Base-by-base conservation (phyloP, 2,329 filamentous ascomycete species). In the Aureobasidium sp. region DNA sequence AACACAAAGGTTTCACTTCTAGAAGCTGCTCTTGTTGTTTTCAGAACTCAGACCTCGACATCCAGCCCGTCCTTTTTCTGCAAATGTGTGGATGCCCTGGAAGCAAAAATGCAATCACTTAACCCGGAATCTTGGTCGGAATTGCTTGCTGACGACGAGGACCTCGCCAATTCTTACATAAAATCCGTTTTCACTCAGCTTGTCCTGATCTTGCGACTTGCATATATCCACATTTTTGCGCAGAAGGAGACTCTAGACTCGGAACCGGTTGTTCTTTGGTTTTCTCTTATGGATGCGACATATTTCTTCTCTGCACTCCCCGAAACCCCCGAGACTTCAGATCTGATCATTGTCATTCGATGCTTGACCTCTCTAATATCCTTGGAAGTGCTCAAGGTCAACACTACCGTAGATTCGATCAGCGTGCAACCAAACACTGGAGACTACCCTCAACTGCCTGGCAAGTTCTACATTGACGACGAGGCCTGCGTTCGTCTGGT, bases 341-440 rank as follows among this genome's bases (percentile, higher is more conserved):
- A 63, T 17, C 24, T 46, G 29, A 24, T 47, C n/a, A 39, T 47
- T 20, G 41, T 63, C 15, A 53, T 94, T 15, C 89, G 90, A 69
- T 83, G 86, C 13, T 78, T 95, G 36, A 82, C 86, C 5, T 85
- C 86, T 27, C 80, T 88, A 12, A 82, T 90, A 39, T 93, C 89
- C 0, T 74, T 95, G 41, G 81, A 84, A 8, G 80, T 95, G 8
- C 78, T 96, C 36, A 90, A 89, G 66, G 77, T 90, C 36, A 82
- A 87, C 37, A 76, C 85, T 57, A 78, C 81, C 17, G 79, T 86
- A 63, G 78, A 83, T 32, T 78, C 82, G 57, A 79, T 87, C 55
- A 69, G 24, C 13, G 24, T 26, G 27, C 36, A 26, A 26, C 12
- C 47, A 9, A 37, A n/a, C 26, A 44, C 24, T 51, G 63, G 17